Percentiles rank a stretch among this genome's conserved stretches.
Evolutionary conservation across 257 asterid genomes (phyloP).

Genomic region (Ballota nigra): DNA sequence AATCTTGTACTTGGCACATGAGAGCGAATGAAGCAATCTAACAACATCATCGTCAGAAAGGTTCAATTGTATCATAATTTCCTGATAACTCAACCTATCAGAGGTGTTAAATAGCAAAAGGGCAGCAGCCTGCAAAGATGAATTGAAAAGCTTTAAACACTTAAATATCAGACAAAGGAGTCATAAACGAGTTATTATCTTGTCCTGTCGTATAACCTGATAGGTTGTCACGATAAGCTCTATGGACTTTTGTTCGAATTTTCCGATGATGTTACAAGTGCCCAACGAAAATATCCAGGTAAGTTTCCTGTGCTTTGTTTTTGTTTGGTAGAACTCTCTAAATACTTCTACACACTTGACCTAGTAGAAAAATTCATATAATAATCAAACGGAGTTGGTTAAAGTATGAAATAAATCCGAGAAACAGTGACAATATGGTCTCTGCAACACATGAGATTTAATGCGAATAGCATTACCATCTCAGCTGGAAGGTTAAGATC

Average conservation of each 20-base stretch:
- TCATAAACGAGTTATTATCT: neutral
- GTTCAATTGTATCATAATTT: conserved; percentile 58
- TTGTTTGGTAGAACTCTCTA: conserved; percentile 56
- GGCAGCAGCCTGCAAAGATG: conserved; percentile 45
- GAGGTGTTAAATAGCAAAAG: conserved; percentile 56
- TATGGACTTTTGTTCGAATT: conserved; percentile 48
- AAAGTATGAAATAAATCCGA: neutral
- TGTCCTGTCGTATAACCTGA: conserved; percentile 36
- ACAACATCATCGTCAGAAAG: conserved; percentile 61
- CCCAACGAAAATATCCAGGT: conserved; percentile 65
- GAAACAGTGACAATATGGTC: neutral
- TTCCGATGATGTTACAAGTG: conserved; percentile 54
- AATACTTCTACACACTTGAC: conserved; percentile 65
- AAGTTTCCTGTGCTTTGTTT: conserved; percentile 58
- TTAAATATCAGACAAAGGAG: neutral
- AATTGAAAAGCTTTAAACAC: conserved; percentile 10
- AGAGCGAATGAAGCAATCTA: conserved; percentile 64
- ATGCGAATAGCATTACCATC: conserved; percentile 50
- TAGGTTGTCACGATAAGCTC: conserved; percentile 57
- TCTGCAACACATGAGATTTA: neutral
- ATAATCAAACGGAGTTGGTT: conserved; percentile 4
- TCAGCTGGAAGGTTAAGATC: conserved; percentile 98
- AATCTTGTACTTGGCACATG: conserved; percentile 59
- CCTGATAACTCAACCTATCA: conserved; percentile 56
- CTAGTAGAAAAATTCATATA: conserved; percentile 33